A percentile compares a stretch with the other conserved stretches of the same genome.
Evolutionary conservation across 208 protist species (phyloP).

Genomic region (Trichomonas vaginalis): DNA sequence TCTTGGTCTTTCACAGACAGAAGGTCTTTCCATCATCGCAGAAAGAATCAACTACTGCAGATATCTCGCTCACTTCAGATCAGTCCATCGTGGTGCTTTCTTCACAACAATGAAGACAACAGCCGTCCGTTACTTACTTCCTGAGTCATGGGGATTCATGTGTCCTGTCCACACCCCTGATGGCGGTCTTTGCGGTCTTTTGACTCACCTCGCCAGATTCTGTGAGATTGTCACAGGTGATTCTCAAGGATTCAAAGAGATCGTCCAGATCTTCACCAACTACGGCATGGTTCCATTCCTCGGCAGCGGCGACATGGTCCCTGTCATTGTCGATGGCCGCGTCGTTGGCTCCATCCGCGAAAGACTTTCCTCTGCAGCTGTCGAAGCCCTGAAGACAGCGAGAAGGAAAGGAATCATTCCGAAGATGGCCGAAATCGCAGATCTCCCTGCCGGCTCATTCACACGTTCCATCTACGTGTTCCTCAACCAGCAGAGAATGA

Average conservation of each 20-base stretch:
- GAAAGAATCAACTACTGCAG: constrained; percentile 92
- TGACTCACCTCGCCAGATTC: constrained; percentile 80
- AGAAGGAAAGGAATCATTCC: not conserved
- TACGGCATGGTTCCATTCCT: constrained; percentile 2
- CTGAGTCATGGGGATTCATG: constrained; percentile 95
- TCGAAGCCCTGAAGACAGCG: not conserved
- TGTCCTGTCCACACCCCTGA: constrained; percentile 99
- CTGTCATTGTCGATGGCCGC: not conserved
- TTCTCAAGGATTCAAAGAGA: not conserved
- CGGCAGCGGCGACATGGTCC: not conserved
- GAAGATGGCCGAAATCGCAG: not conserved
- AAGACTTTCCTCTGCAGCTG: not conserved
- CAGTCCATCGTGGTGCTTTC: constrained; percentile 80
- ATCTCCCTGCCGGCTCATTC: not conserved
- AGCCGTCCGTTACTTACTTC: constrained; percentile 86
- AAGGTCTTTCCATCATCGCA: constrained; percentile 83
- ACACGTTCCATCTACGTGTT: not conserved
- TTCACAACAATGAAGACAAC: constrained; percentile 79
- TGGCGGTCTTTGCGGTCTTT: constrained; percentile 94
- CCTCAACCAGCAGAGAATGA: not conserved
- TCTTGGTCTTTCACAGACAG: constrained; percentile 60
- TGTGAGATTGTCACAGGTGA: constrained; percentile 28
- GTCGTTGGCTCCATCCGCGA: not conserved
- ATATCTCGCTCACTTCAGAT: constrained; percentile 93
- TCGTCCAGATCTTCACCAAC: not conserved